A percentile compares a stretch with the other conserved stretches of the same genome.
Evolutionary conservation across 345 rosid genomes (phyloP).

Genomic region (Lenwebbia sp.): DNA sequence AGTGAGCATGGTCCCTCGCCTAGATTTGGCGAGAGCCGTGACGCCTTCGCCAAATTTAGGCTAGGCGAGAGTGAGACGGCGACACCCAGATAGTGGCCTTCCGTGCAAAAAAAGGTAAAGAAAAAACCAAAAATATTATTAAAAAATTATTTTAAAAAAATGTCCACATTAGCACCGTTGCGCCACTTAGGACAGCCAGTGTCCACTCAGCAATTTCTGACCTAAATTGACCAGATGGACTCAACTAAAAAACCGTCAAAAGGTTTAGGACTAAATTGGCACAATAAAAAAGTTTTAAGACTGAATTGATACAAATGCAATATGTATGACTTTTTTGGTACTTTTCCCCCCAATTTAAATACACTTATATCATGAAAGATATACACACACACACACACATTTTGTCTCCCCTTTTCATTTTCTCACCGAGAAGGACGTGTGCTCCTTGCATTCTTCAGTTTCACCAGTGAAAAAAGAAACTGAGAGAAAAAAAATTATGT

Average conservation of each 20-base stretch:
- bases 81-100: too few species aligned
- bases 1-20: too few species aligned
- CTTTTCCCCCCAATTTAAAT: too few species aligned
- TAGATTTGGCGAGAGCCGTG: too few species aligned
- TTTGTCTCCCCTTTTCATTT: background rate
- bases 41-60: too few species aligned
- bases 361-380: background rate
- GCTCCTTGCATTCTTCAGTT: background rate
- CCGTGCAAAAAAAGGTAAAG: too few species aligned
- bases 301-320: background rate
- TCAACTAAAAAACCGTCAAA: too few species aligned
- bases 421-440: too few species aligned
- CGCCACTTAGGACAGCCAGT: background rate
- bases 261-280: background rate
- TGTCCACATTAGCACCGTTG: fast-evolving
- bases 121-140: background rate
- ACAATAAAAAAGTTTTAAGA: background rate
- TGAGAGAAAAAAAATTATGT: background rate
- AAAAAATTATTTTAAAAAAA: background rate
- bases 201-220: fast-evolving
- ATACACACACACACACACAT: background rate
- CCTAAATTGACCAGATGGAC: too few species aligned
- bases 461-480: too few species aligned
- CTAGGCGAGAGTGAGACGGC: too few species aligned
- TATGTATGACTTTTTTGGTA: too few species aligned